phyloP scores from a whole-genome alignment of 164 flowering plant genomes.

The Santalum album region DNA sequence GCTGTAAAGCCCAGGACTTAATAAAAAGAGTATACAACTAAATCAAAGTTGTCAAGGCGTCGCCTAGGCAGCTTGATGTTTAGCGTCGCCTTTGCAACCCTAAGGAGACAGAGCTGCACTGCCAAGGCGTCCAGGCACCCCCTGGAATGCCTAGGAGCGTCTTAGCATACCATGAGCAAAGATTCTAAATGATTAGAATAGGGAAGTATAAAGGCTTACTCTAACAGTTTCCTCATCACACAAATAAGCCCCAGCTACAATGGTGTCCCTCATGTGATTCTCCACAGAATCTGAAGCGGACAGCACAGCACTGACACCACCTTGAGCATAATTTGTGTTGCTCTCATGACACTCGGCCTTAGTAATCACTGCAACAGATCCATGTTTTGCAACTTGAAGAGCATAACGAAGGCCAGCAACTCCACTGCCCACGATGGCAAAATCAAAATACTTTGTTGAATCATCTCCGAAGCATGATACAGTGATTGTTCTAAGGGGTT shows the following conservation, averaged over 20 bases:
- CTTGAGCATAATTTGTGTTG: constrained; percentile 98
- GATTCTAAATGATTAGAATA: neutral
- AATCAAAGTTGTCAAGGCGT: no score
- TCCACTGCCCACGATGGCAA: constrained; percentile 90
- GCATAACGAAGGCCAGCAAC: constrained; percentile 96
- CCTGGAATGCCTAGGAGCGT: no score
- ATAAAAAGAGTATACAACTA: no score
- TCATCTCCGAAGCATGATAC: constrained; percentile 40
- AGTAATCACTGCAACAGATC: constrained; percentile 92
- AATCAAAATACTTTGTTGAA: constrained; percentile 70
- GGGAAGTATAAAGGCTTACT: constrained; percentile 30
- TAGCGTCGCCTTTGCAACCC: no score
- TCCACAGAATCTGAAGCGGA: constrained; percentile 89
- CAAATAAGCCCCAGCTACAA: constrained; percentile 93
- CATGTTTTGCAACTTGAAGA: constrained; percentile 88
- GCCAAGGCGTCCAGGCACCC: no score
- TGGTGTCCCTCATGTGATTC: constrained; percentile 87
- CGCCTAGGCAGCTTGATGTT: no score
- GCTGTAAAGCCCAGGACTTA: no score
- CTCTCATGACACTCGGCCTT: constrained; percentile 96
- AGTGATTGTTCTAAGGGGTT: constrained; percentile 21
- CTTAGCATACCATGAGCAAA: neutral
- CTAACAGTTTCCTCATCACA: constrained; percentile 97
- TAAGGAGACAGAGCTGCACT: no score
- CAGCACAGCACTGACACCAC: constrained; percentile 95